Conservation (phyloP, 2,329 filamentous ascomycete species). For the Sporothrix euskadiensis region DNA sequence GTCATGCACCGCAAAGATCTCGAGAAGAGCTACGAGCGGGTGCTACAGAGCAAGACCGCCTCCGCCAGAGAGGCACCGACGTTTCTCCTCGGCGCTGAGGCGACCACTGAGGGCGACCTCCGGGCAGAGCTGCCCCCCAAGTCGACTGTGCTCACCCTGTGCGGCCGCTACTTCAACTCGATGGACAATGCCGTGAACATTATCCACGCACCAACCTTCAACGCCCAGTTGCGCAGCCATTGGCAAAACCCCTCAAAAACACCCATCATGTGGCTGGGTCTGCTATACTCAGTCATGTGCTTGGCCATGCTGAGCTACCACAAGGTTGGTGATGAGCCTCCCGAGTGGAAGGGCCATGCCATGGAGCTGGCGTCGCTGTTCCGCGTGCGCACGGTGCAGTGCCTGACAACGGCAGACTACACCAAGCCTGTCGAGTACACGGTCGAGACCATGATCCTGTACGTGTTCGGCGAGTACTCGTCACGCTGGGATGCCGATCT, state of each 20-base stretch:
- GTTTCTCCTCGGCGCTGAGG: constrained; percentile 74
- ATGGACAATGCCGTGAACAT: constrained; percentile 70
- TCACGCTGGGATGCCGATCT: constrained; percentile 72
- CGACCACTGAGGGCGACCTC: constrained; percentile 73
- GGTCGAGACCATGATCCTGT: constrained; percentile 75
- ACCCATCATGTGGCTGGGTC: constrained; percentile 73
- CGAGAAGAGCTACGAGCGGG: constrained; percentile 75
- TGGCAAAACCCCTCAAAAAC: constrained; percentile 74
- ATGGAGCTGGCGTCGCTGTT: constrained; percentile 64
- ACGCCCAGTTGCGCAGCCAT: constrained; percentile 64
- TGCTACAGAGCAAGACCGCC: constrained; percentile 66
- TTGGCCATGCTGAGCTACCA: constrained; percentile 78
- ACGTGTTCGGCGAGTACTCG: constrained; percentile 73
- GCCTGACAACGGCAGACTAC: constrained; percentile 73
- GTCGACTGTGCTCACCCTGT: constrained; percentile 77
- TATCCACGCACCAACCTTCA: constrained; percentile 81
- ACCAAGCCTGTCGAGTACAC: constrained; percentile 73
- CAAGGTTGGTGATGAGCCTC: constrained; percentile 75
- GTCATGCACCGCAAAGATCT: constrained; percentile 82
- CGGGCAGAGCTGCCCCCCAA: constrained; percentile 78
- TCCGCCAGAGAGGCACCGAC: constrained; percentile 66
- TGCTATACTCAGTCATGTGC: constrained; percentile 74
- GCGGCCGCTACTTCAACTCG: constrained; percentile 88
- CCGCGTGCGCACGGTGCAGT: constrained; percentile 73
- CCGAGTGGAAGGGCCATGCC: constrained; percentile 70